Evolutionary conservation across 2,329 filamentous ascomycete species (phyloP), one percentile per base, ranked within the genome.

Genomic region (Talaromyces rugulosus): DNA sequence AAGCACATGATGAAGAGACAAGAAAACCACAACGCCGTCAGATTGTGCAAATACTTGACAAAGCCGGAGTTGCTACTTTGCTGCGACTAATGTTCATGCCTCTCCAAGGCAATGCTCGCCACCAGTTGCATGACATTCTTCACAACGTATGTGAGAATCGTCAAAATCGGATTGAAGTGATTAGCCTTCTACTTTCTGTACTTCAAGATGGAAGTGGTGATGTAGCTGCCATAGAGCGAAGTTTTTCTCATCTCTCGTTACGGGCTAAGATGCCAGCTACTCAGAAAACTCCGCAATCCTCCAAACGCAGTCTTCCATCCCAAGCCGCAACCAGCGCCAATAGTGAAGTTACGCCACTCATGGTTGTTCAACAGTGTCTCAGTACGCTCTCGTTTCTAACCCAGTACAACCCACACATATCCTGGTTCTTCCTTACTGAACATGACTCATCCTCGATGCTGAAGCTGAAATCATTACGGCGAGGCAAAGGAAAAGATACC

Each of bases 21-120:
- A 84, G 83, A 73, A 94, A 92, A 78, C 78, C 82, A 42, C 89
- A 90, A 69, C 87, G 91, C 62, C 89, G 90, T 64, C 88, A 91
- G 27, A 90, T 96, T 62, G 90, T 96, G 28, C 95, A 99, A 74
- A 96, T 99, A 89, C 85, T 99, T 33, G 95, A 99, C 76, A 97
- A 96, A 77, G 85, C 93, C 54, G 95, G 96, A 30, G 89, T 99
- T 66, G 95, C 96, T 30, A 98, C 95, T n/a, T 81, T 99, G 36
- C 83, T 99, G 51, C 91, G 96, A n/a, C 84, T 99, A 9, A 97
- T 99, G 94, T 99, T 99, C 74, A 92, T 98, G 69, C 90, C 91
- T 55, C 91, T 97, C 67, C 91, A 94, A 66, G 91, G 91, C 27
- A 95, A 91, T 64, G 89, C 95, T 56, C 91, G 92, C 67, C 87